Base-by-base conservation (phyloP, 2,329 filamentous ascomycete genomes). In the Claviceps citrina region DNA sequence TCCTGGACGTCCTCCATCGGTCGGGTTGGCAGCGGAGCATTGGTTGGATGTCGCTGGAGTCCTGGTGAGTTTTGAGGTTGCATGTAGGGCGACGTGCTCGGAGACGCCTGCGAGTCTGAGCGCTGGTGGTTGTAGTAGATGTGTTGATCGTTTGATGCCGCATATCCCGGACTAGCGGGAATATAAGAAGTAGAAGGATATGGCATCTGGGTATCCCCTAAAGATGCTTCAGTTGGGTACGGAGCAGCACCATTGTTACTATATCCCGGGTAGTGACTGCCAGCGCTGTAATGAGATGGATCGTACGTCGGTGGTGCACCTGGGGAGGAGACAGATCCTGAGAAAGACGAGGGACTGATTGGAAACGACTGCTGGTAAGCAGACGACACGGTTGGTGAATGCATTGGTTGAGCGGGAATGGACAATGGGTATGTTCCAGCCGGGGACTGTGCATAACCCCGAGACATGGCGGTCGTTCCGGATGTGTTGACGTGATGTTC, bases 31-130 rank as follows among this genome's bases (percentile, higher is more conserved):
- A 78, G 57, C 31, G 74, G 68, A 41, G 74, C 66, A 54, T 76
- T 69, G 13, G 74, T 78, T 1, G 74, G 73, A 43, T 76, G 70
- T 38, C 73, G 64, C 43, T 66, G 63, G 9, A 75, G 53, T n/a
- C 67, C 63, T 2, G 65, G 58, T 5, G 66, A 63, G 19, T 62
- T 51, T 35, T 67, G 63, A 20, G 60, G 48, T 33, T 59, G 62
- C 13, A 52, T 46, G 2, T 60, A 61, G 3, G 69, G 63, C 1
- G 69, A 69, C 6, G 64, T 59, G 25, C 63, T 43, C 5, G 66
- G 63, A 2, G 71, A 73, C 0, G 61, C 54, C 26, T 66, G 65
- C 3, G 72, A 73, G 44, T 64, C 65, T 7, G 71, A 68, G 24
- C 70, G 63, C 9, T 58, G 52, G 16, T 66, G 59, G 48, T 53